phyloP scores from a whole-genome alignment of 1,284 basidiomycete species.

The Xerocomus amazonicus region DNA sequence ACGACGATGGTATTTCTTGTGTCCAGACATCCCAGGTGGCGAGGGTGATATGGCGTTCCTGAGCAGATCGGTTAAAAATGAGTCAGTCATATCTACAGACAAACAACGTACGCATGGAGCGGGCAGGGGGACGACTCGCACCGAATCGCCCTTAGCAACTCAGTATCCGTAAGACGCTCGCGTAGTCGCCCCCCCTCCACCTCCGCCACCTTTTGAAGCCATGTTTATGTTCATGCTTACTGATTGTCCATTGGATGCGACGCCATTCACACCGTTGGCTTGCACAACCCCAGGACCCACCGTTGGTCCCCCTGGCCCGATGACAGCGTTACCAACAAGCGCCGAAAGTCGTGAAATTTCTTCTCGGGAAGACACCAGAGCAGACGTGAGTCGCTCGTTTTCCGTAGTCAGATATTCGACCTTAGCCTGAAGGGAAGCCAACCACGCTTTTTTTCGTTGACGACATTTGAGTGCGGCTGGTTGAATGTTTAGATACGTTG shows the following conservation, averaged over 20 bases:
- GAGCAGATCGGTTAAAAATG: constrained; percentile 1
- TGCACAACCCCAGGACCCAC: constrained; percentile 29
- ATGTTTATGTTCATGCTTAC: constrained; percentile 46
- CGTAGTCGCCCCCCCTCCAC: constrained; percentile 18
- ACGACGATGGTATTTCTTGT: constrained; percentile 13
- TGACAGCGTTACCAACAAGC: constrained; percentile 62
- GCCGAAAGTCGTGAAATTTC: constrained; percentile 75
- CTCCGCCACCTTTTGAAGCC: constrained; percentile 32
- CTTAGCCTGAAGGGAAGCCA: constrained; percentile 87
- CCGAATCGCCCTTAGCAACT: constrained; percentile 7
- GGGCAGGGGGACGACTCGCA: constrained; percentile 5
- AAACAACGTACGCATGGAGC: constrained; percentile 16
- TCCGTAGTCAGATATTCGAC: constrained; percentile 88
- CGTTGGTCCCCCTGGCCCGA: constrained; percentile 37
- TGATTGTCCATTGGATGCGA: constrained; percentile 34
- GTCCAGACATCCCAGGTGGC: constrained; percentile 18
- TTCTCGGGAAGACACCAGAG: constrained; percentile 73
- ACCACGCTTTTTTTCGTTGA: constrained; percentile 98
- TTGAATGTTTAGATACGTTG: constrained; percentile 5
- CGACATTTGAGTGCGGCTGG: constrained; percentile 96
- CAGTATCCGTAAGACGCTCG: constrained; percentile 35
- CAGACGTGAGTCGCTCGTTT: constrained; percentile 86
- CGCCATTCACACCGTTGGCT: constrained; percentile 26
- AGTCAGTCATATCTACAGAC: neutral
- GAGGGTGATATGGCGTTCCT: constrained; percentile 18